Conservation (phyloP, 2,329 filamentous ascomycete genomes). For the Lasiodiplodia sp. region DNA sequence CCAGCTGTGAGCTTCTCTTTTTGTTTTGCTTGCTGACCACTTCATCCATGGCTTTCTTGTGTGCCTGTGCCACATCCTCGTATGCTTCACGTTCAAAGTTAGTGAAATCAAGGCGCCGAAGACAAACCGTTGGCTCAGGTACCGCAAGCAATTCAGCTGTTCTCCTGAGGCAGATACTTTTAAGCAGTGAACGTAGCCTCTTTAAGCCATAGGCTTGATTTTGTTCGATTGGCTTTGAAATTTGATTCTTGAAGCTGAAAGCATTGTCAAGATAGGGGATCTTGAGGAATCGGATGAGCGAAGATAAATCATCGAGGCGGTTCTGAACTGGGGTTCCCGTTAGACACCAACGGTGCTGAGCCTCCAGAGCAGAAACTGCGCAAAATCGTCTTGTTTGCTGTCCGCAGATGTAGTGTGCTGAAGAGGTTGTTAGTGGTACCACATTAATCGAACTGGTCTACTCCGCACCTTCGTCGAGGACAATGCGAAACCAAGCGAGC, state of each 20-base stretch:
- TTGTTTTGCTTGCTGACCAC: not conserved
- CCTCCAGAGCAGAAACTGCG: slow-evolving; percentile 49
- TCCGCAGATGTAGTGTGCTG: slow-evolving; percentile 58
- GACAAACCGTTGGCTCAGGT: not conserved
- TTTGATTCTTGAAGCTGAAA: slow-evolving; percentile 28
- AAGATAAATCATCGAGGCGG: slow-evolving; percentile 33
- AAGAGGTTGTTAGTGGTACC: not conserved
- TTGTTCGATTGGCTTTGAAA: not conserved
- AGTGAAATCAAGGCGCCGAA: not conserved
- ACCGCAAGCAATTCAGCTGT: not conserved
- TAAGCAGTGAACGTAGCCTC: not conserved
- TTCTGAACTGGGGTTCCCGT: slow-evolving; percentile 53
- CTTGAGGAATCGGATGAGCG: slow-evolving; percentile 35
- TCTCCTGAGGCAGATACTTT: not conserved
- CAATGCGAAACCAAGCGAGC: slow-evolving; percentile 3
- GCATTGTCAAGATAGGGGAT: slow-evolving; percentile 33
- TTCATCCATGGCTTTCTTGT: slow-evolving; percentile 3
- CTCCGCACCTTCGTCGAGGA: slow-evolving; percentile 4
- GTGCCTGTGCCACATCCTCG: not conserved
- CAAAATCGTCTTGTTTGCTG: slow-evolving; percentile 52
- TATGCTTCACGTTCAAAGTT: not conserved
- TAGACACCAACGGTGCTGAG: slow-evolving; percentile 60
- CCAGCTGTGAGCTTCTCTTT: slow-evolving; percentile 14
- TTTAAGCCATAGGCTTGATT: not conserved
- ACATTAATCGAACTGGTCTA: not conserved